A percentile compares a stretch with the other conserved stretches of the same genome.
phyloP scores from a whole-genome alignment of 805 yeast genomes.

The Yamadazyma olivae region DNA sequence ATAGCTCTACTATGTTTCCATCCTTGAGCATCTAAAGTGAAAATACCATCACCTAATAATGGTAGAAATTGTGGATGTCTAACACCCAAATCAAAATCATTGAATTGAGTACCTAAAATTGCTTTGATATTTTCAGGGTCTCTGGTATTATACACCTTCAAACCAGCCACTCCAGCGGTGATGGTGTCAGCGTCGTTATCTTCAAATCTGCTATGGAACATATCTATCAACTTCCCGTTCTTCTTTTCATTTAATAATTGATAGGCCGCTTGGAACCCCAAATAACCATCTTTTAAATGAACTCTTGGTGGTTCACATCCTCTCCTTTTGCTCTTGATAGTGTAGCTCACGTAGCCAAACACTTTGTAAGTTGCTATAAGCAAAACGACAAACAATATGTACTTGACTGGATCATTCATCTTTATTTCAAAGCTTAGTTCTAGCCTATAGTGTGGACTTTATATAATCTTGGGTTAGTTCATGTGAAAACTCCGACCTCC shows the following conservation, averaged over 20 bases:
- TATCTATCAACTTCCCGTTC: conserved; percentile 19
- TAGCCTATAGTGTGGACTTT: too few relatives aligned
- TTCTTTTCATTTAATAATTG: conserved; percentile 12
- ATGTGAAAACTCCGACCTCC: too few relatives aligned
- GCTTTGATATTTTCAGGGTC: conserved; percentile 44
- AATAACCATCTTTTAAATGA: conserved; percentile 10
- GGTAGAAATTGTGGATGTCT: conserved; percentile 37
- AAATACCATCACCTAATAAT: conserved; percentile 41
- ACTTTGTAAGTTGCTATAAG: neutral
- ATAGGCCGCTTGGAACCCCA: conserved; percentile 17
- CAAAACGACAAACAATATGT: neutral
- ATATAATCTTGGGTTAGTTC: too few relatives aligned
- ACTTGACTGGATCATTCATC: too few relatives aligned
- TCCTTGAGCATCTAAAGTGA: conserved; percentile 40
- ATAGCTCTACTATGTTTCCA: conserved; percentile 43
- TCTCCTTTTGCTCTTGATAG: neutral
- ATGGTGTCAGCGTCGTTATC: conserved; percentile 5
- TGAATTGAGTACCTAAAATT: conserved; percentile 40
- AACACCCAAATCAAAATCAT: conserved; percentile 37
- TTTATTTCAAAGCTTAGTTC: too few relatives aligned
- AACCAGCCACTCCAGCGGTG: conserved; percentile 18
- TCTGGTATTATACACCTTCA: conserved; percentile 20
- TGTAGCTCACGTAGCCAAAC: neutral
- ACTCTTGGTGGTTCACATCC: neutral
- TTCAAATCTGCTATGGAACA: conserved; percentile 12